These are phyloP conservation scores for Saturnispora ahearnii DNA, from an alignment of 805 yeast species.

Conservation along the genomic window DNA sequence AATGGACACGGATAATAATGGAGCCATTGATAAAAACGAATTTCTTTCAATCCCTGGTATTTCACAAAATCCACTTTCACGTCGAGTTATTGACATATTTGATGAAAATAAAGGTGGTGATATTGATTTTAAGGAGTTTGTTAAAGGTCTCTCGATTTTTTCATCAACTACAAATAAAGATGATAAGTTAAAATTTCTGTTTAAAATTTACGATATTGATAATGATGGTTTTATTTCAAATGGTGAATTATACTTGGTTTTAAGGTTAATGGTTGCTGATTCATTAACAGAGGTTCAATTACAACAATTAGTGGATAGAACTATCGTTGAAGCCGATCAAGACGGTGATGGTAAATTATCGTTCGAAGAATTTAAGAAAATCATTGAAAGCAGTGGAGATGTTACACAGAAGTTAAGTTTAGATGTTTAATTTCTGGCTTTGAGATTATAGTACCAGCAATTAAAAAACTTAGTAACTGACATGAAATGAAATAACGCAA, in stretches of 20 bases:
- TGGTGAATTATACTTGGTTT: constrained; percentile 86
- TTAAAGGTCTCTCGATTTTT: constrained; percentile 60
- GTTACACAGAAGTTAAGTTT: constrained; percentile 26
- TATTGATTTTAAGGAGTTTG: constrained; percentile 92
- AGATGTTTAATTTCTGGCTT: constrained; percentile 18
- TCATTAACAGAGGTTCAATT: constrained; percentile 78
- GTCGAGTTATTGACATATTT: constrained; percentile 85
- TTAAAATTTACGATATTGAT: constrained; percentile 91
- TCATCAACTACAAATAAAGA: constrained; percentile 72
- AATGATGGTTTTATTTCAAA: constrained; percentile 91
- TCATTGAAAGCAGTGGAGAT: constrained; percentile 40
- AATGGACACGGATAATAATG: constrained; percentile 85
- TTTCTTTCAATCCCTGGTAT: constrained; percentile 91
- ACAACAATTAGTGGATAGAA: constrained; percentile 95
- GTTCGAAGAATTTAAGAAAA: constrained; percentile 77
- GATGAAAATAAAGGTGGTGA: constrained; percentile 90
- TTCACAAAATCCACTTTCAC: constrained; percentile 79
- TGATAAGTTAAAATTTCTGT: constrained; percentile 82
- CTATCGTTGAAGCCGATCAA: constrained; percentile 83
- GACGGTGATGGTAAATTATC: constrained; percentile 83
- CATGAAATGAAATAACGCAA: too few relatives aligned
- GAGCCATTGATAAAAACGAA: constrained; percentile 85
- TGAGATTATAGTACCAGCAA: too few relatives aligned
- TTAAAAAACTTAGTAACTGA: too few relatives aligned
- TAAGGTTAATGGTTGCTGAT: constrained; percentile 95